These are phyloP conservation scores for Effrenium voratum DNA, from an alignment of 73 alveolate genomes.

Conservation along the genomic window DNA sequence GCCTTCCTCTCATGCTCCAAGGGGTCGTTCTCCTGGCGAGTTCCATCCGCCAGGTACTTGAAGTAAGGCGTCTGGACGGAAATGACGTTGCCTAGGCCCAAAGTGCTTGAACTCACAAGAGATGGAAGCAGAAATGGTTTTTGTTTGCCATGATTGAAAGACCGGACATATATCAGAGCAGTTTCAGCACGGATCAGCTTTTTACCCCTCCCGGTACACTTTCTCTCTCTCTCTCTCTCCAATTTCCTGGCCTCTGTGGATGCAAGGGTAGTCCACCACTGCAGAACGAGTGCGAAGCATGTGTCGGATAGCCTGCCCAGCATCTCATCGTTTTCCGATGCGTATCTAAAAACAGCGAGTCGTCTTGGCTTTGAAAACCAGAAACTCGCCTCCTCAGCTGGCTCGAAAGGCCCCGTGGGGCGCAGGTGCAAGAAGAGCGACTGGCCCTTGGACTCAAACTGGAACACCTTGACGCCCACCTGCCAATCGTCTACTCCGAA, in stretches of 20 bases:
- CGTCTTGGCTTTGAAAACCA: not conserved
- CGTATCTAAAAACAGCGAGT: not conserved
- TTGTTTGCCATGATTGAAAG: no score
- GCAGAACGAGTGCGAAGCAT: slow-evolving; percentile 28
- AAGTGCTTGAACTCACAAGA: no score
- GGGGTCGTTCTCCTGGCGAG: slow-evolving; percentile 12
- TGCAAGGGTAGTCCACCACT: slow-evolving; percentile 52
- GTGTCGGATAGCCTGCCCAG: not conserved
- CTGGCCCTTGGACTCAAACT: slow-evolving; percentile 62
- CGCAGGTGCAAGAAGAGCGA: slow-evolving; percentile 21
- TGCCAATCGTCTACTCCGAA: no score
- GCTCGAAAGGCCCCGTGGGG: slow-evolving; percentile 16
- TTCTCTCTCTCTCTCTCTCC: no score
- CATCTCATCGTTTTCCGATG: not conserved
- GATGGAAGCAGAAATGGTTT: no score
- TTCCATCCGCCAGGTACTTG: slow-evolving; percentile 30
- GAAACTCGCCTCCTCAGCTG: not conserved
- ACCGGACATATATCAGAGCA: no score
- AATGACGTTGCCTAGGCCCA: slow-evolving; percentile 21
- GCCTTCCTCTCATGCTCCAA: slow-evolving; percentile 55
- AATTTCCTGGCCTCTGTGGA: slow-evolving; percentile 43
- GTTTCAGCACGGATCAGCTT: no score
- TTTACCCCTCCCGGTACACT: not conserved
- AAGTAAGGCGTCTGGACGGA: slow-evolving; percentile 61
- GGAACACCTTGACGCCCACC: slow-evolving; percentile 92